Evolutionary conservation across 441 rosid species (phyloP).

Genomic region (Syzygium syzygioides): DNA sequence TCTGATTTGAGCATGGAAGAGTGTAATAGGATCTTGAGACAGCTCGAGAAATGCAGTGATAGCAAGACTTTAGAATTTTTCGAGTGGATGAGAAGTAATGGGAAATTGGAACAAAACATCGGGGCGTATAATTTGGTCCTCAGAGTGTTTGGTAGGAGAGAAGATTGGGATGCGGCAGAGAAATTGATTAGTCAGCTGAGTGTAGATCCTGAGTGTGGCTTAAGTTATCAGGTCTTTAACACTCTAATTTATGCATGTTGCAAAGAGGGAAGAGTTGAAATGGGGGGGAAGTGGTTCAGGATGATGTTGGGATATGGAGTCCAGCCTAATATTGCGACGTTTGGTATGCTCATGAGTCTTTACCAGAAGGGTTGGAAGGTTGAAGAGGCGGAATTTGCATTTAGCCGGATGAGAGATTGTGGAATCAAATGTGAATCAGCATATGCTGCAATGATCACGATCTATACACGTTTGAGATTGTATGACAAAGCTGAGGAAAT

Average conservation of each 20-base stretch:
- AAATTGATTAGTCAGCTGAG: conserved; percentile 35
- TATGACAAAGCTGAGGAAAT: conserved; percentile 71
- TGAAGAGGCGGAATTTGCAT: conserved; percentile 65
- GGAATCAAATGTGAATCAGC: conserved; percentile 73
- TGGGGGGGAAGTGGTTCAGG: conserved; percentile 62
- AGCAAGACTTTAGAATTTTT: conserved; percentile 50
- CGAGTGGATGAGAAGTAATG: conserved; percentile 73
- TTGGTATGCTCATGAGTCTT: conserved; percentile 85
- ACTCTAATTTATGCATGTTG: conserved; percentile 59
- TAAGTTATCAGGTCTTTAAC: conserved; percentile 59
- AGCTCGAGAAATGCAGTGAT: conserved; percentile 57
- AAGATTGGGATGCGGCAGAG: conserved; percentile 71
- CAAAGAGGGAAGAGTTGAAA: conserved; percentile 43
- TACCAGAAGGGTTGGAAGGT: conserved; percentile 69
- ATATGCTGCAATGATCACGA: conserved; percentile 82
- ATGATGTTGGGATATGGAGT: conserved; percentile 71
- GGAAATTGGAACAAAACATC: conserved; percentile 53
- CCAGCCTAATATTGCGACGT: conserved; percentile 67
- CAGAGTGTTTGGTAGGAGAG: conserved; percentile 59
- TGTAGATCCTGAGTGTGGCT: conserved; percentile 21
- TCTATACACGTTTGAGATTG: conserved; percentile 67
- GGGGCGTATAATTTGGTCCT: conserved; percentile 64
- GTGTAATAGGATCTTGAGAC: conserved; percentile 55
- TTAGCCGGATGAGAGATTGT: conserved; percentile 55
- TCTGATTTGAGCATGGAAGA: conserved; percentile 42